Evolutionary conservation across 495 filamentous ascomycete genomes (phyloP).

Genomic region (Margaritispora aquatica): DNA sequence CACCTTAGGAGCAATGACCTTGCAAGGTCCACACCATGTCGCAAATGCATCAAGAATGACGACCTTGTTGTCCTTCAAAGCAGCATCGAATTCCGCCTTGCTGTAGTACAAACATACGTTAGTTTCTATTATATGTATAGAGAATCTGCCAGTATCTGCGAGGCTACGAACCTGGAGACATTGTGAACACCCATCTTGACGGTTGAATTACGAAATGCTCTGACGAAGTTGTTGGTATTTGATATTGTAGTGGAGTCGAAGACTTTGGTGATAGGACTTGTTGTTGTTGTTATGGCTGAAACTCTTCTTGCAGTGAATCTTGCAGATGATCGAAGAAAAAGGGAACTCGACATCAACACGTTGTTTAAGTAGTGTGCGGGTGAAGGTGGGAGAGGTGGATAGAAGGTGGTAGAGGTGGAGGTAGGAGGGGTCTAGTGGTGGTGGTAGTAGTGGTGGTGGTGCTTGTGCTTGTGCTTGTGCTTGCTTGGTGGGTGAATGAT

Average conservation of each 20-base stretch:
- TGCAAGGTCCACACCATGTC: constrained; percentile 94
- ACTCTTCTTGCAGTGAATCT: background rate
- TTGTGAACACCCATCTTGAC: constrained; percentile 53
- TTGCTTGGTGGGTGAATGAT: too few species aligned
- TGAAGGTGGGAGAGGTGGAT: background rate
- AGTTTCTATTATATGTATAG: constrained; percentile 7
- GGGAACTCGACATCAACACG: constrained; percentile 8
- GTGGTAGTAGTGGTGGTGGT: too few species aligned
- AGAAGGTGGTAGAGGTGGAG: too few species aligned
- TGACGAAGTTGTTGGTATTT: constrained; percentile 3
- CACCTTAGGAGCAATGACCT: constrained; percentile 71
- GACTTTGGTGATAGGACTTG: background rate
- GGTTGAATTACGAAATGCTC: constrained; percentile 39
- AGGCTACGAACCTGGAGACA: constrained; percentile 35
- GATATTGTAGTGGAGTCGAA: background rate
- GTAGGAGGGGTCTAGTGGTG: background rate
- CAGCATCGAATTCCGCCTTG: constrained; percentile 52
- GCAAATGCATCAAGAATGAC: constrained; percentile 86
- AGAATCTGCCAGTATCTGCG: background rate
- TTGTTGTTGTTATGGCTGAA: background rate
- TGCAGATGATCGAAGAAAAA: constrained; percentile 9
- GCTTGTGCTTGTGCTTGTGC: too few species aligned
- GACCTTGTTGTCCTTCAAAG: constrained; percentile 45
- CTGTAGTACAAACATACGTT: constrained; percentile 36
- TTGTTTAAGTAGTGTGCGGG: background rate